Evolutionary conservation across 768 basidiomycete species (phyloP), one percentile per base, ranked within the genome.

Genomic region (Naganishia onofrii): DNA sequence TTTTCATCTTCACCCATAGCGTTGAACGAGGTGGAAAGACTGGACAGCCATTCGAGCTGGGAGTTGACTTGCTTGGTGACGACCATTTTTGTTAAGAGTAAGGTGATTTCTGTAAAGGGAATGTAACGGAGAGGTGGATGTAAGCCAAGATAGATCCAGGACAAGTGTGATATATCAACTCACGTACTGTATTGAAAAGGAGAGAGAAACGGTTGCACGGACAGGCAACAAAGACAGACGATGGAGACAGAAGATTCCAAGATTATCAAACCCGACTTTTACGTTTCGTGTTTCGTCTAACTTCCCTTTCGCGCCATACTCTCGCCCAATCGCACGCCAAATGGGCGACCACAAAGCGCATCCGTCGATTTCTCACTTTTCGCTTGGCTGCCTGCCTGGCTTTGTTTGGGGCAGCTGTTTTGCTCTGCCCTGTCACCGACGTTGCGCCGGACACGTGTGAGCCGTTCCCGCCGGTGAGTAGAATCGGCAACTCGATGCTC

Each of bases 21-120:
- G 53, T 88, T 87, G 54, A 88, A 88, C 67, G 87, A 83, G 56
- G 92, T 88, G 82, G 85, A 88, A 79, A 97, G 85, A 72, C 86
- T 86, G 57, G 93, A 88, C 77, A 89, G 88, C 95, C 95, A 98
- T 82, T 93, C 90, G 81, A 97, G 88, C 81, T 93, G 92, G 74
- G 80, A 82, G 36, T 76, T 74, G 51, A 76, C 73, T 44, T 63
- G 55, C 44, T 72, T 72, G 66, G 67, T 70, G 57, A 69, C 63
- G 53, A 68, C 68, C 76, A 76, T 75, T 67, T 56, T 76, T 68
- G 48, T 36, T 10, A 29, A 17, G 51, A 38, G 26, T n/a, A 32
- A n/a, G 54, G 54, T 28, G n/a, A 34, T 28, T 58, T 10, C n/a
- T 23, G 42, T 42, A 42, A 23, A 32, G 34, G 57, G 21, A 21